phyloP scores from a whole-genome alignment of 176 grass and related monocot genomes.

The Carex pumila region DNA sequence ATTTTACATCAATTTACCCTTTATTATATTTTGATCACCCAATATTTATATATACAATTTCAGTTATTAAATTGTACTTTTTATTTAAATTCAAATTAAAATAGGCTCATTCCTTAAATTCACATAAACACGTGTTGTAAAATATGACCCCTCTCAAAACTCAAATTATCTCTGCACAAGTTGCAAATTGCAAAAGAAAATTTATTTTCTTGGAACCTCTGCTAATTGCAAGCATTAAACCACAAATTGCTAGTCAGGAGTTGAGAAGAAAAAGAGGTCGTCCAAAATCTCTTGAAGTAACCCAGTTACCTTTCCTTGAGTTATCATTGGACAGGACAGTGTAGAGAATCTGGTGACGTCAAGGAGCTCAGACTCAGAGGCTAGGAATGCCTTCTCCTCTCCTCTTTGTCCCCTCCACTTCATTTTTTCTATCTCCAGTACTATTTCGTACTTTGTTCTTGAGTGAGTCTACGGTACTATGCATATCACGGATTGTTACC shows the following conservation, averaged over 20 bases:
- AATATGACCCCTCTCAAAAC: neutral
- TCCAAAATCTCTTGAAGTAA: neutral
- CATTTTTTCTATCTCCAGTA: neutral
- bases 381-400: neutral
- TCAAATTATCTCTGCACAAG: too few relatives aligned
- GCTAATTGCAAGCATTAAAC: too few relatives aligned
- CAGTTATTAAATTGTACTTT: neutral
- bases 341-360: neutral
- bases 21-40: neutral
- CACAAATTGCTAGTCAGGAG: too few relatives aligned
- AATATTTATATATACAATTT: neutral
- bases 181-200: too few relatives aligned
- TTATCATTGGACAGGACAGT: neutral
- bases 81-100: too few relatives aligned
- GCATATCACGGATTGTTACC: too few relatives aligned
- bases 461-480: too few relatives aligned
- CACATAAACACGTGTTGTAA: neutral
- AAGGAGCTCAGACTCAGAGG: neutral
- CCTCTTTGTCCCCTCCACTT: neutral
- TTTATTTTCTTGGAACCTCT: too few relatives aligned
- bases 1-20: neutral
- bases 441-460: neutral
- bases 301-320: neutral
- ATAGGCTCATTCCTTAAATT: neutral
- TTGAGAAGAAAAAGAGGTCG: too few relatives aligned